phyloP scores from a whole-genome alignment of 129 eudicot species.

The Flaveria trinervia region DNA sequence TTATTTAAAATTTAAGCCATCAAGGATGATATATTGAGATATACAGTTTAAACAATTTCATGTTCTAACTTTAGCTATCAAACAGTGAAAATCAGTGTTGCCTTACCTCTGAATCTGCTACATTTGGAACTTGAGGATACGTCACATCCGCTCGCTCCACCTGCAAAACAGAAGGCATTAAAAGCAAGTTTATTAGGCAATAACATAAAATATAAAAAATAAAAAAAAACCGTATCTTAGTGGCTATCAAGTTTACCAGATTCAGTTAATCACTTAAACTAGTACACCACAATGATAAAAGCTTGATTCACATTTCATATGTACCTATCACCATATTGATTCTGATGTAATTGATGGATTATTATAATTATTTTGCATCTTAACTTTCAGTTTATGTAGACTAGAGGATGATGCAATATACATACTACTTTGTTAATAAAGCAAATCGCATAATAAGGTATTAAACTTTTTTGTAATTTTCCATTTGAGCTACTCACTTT shows the following conservation, averaged over 20 bases:
- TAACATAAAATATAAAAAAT: neutral
- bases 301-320: conserved; percentile 2
- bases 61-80: neutral
- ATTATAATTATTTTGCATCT: neutral
- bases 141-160: conserved; percentile 35
- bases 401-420: neutral
- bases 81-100: neutral
- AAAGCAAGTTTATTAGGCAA: neutral
- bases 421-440: neutral
- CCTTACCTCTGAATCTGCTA: conserved; percentile 41
- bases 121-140: conserved; percentile 39
- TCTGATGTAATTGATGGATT: conserved; percentile 8
- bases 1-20: neutral
- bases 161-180: conserved; percentile 14
- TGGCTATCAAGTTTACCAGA: neutral
- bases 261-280: neutral
- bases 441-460: neutral
- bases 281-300: neutral
- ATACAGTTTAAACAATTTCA: neutral
- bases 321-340: neutral
- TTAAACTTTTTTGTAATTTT: too few species aligned
- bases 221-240: neutral
- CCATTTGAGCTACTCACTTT: conserved; percentile 2
- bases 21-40: neutral
- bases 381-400: neutral